These are phyloP conservation scores for Populus davidiana DNA, from an alignment of 345 rosid genomes.

Conservation along the genomic window DNA sequence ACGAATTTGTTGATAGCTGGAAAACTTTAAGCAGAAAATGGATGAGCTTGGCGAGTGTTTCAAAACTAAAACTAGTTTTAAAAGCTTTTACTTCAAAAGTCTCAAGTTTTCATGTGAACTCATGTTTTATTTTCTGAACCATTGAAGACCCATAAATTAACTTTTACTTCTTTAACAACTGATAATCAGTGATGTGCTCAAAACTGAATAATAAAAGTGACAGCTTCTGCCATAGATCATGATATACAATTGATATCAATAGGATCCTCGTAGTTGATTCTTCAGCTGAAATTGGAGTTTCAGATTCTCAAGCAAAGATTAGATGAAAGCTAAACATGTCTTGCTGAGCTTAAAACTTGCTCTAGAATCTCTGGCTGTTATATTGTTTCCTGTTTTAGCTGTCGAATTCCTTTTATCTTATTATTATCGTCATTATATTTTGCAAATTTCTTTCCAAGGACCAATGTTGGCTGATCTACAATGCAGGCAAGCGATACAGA, in stretches of 20 bases:
- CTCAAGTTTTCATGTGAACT: background rate
- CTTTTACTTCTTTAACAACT: background rate
- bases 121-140: background rate
- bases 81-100: background rate
- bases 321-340: background rate
- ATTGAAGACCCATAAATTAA: background rate
- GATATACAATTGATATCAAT: background rate
- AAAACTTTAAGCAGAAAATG: background rate
- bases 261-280: background rate
- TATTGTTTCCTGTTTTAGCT: background rate
- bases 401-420: background rate
- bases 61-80: background rate
- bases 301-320: background rate
- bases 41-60: background rate
- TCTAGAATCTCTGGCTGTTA: background rate
- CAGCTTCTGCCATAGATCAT: background rate
- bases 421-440: too few species aligned
- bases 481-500: constrained; percentile 76
- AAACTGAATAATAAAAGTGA: background rate
- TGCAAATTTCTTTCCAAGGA: background rate
- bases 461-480: background rate
- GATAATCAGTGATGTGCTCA: background rate
- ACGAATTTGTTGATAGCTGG: background rate
- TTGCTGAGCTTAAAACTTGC: background rate
- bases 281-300: background rate